Evolutionary conservation across 1,139 yeast species (phyloP).

Genomic region (Kluyveromyces sp.): DNA sequence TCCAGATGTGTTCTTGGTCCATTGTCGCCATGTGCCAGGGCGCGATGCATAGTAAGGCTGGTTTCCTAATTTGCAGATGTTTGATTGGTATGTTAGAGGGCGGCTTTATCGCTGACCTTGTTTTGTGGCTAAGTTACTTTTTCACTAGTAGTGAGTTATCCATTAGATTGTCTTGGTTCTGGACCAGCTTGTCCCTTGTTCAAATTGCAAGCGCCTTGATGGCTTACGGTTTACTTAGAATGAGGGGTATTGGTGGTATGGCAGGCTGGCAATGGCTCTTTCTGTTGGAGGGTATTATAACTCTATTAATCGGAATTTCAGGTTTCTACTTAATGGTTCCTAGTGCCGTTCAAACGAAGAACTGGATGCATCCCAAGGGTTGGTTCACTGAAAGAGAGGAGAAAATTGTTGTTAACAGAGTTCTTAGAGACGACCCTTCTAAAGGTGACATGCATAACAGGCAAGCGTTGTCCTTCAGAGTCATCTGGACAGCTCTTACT

Average conservation of each 20-base stretch:
- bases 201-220: constrained; percentile 33
- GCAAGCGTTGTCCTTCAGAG: constrained; percentile 42
- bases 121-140: constrained; percentile 48
- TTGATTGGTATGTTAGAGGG: constrained; percentile 46
- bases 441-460: constrained; percentile 66
- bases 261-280: constrained; percentile 52
- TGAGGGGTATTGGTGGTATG: constrained; percentile 35
- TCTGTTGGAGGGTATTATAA: constrained; percentile 47
- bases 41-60: constrained; percentile 33
- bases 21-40: constrained; percentile 43
- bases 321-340: constrained; percentile 51
- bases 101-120: constrained; percentile 49
- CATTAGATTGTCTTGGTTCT: constrained; percentile 43
- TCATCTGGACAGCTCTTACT: constrained; percentile 36
- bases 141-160: constrained; percentile 45
- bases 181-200: constrained; percentile 32
- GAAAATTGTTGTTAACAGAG: constrained; percentile 51
- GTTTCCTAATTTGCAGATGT: constrained; percentile 39
- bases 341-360: constrained; percentile 43
- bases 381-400: constrained; percentile 56
- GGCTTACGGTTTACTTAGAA: constrained; percentile 40
- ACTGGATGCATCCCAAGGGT: constrained; percentile 44
- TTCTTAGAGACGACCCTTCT: constrained; percentile 57
- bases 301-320: constrained; percentile 43
- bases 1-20: constrained; percentile 46